These are phyloP conservation scores for Aspergillus indologenus DNA, from an alignment of 495 filamentous ascomycete species.

Conservation along the genomic window DNA sequence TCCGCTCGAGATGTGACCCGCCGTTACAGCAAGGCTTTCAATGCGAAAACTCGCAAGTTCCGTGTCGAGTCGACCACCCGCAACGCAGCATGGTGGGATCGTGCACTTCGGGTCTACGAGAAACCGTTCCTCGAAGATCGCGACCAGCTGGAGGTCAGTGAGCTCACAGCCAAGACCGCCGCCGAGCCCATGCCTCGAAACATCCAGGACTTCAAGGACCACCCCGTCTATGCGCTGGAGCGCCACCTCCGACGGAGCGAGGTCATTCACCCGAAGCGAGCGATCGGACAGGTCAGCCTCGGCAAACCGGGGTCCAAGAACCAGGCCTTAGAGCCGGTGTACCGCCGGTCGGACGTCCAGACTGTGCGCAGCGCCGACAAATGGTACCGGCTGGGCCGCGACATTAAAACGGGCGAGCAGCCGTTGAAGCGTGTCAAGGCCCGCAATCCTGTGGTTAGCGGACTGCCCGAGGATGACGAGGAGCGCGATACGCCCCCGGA, in stretches of 20 bases:
- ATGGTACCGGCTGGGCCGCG: conserved; percentile 84
- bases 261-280: conserved; percentile 65
- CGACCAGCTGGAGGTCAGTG: conserved; percentile 77
- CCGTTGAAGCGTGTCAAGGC: conserved; percentile 67
- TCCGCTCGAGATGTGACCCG: conserved; percentile 76
- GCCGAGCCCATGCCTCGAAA: conserved; percentile 87
- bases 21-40: conserved; percentile 76
- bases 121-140: conserved; percentile 57
- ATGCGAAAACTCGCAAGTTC: conserved; percentile 76
- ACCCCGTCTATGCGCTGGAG: conserved; percentile 86
- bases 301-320: conserved; percentile 59
- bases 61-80: conserved; percentile 66
- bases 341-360: conserved; percentile 75
- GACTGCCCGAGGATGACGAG: conserved; percentile 40
- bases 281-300: conserved; percentile 72
- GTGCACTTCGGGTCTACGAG: conserved; percentile 57
- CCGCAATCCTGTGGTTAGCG: conserved; percentile 34
- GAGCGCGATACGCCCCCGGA: conserved; percentile 42
- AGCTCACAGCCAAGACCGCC: conserved; percentile 65
- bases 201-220: conserved; percentile 87
- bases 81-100: conserved; percentile 72
- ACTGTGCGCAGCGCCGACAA: conserved; percentile 69
- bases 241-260: conserved; percentile 84
- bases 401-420: conserved; percentile 69
- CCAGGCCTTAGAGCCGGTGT: conserved; percentile 61